These are phyloP conservation scores for Helminthosporium solani DNA, from an alignment of 2,329 filamentous ascomycete genomes.

Conservation along the genomic window DNA sequence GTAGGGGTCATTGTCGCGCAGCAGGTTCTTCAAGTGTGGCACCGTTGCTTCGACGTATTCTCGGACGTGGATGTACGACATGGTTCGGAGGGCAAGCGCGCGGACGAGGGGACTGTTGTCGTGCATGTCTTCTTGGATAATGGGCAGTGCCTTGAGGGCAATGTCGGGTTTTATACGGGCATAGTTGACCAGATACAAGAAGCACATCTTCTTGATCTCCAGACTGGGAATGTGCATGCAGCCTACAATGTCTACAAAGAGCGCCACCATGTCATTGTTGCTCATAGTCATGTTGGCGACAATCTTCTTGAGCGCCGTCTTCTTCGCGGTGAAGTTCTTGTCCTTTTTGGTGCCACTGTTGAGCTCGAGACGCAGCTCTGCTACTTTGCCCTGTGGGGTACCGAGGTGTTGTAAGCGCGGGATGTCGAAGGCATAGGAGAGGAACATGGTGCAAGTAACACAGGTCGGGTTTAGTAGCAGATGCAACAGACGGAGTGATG, in stretches of 20 bases:
- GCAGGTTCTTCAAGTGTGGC: slow-evolving; percentile 75
- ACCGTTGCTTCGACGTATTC: slow-evolving; percentile 94
- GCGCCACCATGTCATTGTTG: slow-evolving; percentile 98
- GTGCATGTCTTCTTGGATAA: slow-evolving; percentile 88
- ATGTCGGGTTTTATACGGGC: slow-evolving; percentile 91
- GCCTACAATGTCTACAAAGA: slow-evolving; percentile 91
- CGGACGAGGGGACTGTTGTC: slow-evolving; percentile 89
- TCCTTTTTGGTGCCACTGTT: slow-evolving; percentile 96
- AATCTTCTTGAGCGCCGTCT: slow-evolving; percentile 98
- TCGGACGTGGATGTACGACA: slow-evolving; percentile 95
- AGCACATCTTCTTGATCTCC: slow-evolving; percentile 99
- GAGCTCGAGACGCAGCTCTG: slow-evolving; percentile 91
- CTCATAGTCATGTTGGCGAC: slow-evolving; percentile 99
- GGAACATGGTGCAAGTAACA: slow-evolving; percentile 38
- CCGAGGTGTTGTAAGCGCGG: slow-evolving; percentile 54
- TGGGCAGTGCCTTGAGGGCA: slow-evolving; percentile 87
- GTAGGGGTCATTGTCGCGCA: slow-evolving; percentile 88
- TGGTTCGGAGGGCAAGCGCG: slow-evolving; percentile 87
- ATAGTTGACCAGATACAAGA: slow-evolving; percentile 96
- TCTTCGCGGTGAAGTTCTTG: slow-evolving; percentile 92
- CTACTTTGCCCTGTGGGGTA: slow-evolving; percentile 87
- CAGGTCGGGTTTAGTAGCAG: too few relatives aligned
- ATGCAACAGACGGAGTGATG: background rate
- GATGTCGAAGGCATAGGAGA: slow-evolving; percentile 38
- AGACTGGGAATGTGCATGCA: slow-evolving; percentile 94